A percentile compares a stretch with the other conserved stretches of the same genome.
Conservation (phyloP, 202 grass and related monocot species). For the Cymbopogon flexuosus region DNA sequence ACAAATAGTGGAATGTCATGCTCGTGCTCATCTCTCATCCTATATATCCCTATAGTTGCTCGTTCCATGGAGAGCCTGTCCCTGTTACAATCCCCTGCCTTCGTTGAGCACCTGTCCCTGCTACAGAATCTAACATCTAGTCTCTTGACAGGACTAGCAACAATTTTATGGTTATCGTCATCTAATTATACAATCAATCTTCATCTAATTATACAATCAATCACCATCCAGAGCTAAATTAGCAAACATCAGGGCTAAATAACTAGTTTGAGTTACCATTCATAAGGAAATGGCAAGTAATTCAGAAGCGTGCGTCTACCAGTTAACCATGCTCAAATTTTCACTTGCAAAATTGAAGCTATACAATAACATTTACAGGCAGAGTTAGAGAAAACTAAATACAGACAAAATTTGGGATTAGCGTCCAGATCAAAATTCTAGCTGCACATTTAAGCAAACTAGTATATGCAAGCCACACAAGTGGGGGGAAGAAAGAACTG, state of each 20-base stretch:
- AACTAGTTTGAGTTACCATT: background rate
- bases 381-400: background rate
- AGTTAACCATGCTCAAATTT: background rate
- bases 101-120: too few relatives aligned
- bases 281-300: background rate
- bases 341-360: constrained; percentile 7
- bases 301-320: background rate
- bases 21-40: too few relatives aligned
- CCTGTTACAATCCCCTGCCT: too few relatives aligned
- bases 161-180: too few relatives aligned
- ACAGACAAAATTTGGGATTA: constrained; percentile 38
- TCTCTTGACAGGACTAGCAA: too few relatives aligned
- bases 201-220: background rate
- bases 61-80: too few relatives aligned
- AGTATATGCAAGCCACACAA: background rate
- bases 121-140: too few relatives aligned
- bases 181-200: too few relatives aligned
- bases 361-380: background rate
- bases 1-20: too few relatives aligned
- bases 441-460: constrained; percentile 31
- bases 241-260: too few relatives aligned
- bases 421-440: constrained; percentile 42
- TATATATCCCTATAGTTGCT: too few relatives aligned
- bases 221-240: background rate
- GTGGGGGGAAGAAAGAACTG: background rate